Evolutionary conservation across 2,329 filamentous ascomycete genomes (phyloP), one percentile per base, ranked within the genome.

Genomic region (Diplodia corticola): DNA sequence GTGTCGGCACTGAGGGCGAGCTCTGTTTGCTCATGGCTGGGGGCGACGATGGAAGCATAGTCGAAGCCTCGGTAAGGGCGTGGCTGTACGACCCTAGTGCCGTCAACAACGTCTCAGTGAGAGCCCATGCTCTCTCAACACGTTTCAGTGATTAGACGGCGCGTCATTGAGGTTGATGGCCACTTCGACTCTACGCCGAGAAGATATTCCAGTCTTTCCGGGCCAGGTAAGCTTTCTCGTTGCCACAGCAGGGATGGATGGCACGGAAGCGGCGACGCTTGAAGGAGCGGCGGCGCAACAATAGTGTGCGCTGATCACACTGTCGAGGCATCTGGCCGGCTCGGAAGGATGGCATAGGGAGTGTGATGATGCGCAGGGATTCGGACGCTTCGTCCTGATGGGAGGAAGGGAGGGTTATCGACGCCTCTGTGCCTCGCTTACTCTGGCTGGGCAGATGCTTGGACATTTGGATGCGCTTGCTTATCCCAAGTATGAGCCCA

Each of bases 211-310:
- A 13, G 54, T 1, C 30, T 44, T 40, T 22, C 54, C 15, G n/a
- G 6, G 40, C 13, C n/a, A 20, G 57, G 17, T 28, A 49, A 49
- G 20, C 40, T 35, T 44, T 61, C 17, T 7, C 28, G 57, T 35
- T 33, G 28, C 24, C 44, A 20, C 44, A 13, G 24, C 44, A 46
- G 15, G 35, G 28, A 33, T 17, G 3, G 28, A 35, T 20, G 44
- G 44, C 13, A 44, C 40, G 28, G 37, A 35, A 46, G n/a, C 44
- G 30, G 57, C n/a, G 35, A 61, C 35, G 57, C 57, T 61, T 61
- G 57, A 35, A 35, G 28, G 44, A 37, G 28, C 7, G 12, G 24
- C 24, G 22, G 37, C 26, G 22, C 17, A 60, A n/a, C 40, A n/a
- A 33, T 60, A 33, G 40, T 17, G 15, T 17, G 17, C 22, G 44